Evolutionary conservation across 2,329 filamentous ascomycete genomes (phyloP), one percentile per base, ranked within the genome.

Genomic region (Fusarium falciforme): DNA sequence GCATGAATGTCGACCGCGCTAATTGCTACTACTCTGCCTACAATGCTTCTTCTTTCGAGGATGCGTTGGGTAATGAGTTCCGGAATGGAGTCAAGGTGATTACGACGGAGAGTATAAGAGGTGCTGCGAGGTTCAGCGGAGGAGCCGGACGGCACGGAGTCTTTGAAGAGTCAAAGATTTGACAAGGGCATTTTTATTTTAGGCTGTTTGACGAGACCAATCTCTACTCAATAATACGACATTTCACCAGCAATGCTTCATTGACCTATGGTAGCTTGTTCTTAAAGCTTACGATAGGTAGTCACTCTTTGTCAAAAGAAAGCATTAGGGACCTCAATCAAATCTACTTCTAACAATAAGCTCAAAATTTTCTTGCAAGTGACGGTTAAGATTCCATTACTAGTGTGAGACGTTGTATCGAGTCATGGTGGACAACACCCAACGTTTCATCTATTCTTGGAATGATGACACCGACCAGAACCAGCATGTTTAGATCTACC

Each of bases 21-120:
- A 85, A 82, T 11, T 84, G 83, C 38, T 89, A 89, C 68, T 86
- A 90, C 76, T 82, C 85, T 17, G 83, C 84, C 0, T 90, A 87
- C 67, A 78, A 85, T 10, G 86, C 88, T 1, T 72, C 69, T 0
- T 85, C 83, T 2, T 85, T 90, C 14, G 82, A 87, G 49, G 87
- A 90, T 75, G 88, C 87, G 0, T 65, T 89, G 79, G 77, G 76
- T 38, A 82, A 82, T 68, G 88, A 89, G 72, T 88, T 84, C 75
- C 81, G 84, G 6, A 76, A 83, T 31, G 87, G 86, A 0, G 71
- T 82, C 2, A 77, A 78, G 36, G 83, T 87, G 1, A 76, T 89
- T n/a, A 71, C 73, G 17, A 75, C 71, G 16, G 87, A 89, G 77
- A 84, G 85, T 49, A 75, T 86, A 1, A 55, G 62, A 6, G 77